These are phyloP conservation scores for Planoprotostelium fungivorum DNA, from an alignment of 78 protist species.

Conservation along the genomic window DNA sequence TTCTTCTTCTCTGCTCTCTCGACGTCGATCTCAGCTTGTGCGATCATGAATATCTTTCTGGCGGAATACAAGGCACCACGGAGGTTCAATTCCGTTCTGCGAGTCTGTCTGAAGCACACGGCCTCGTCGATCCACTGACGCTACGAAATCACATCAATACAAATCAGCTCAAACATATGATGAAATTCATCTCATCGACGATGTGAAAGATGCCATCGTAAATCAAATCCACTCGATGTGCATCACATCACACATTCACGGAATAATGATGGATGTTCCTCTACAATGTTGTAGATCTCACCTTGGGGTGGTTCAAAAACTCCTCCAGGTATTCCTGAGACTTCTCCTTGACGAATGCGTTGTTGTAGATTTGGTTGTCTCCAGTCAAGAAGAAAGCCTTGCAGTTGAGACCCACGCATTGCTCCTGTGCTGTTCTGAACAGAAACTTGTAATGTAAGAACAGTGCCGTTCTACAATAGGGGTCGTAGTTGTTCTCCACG, in stretches of 20 bases:
- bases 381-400: slow-evolving; percentile 42
- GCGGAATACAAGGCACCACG: neutral
- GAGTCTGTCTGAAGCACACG: neutral
- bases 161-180: too few relatives aligned
- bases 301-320: slow-evolving; percentile 34
- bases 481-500: neutral
- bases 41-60: neutral
- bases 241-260: too few relatives aligned
- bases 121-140: neutral
- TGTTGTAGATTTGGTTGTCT: slow-evolving; percentile 45
- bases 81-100: neutral
- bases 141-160: neutral
- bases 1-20: neutral
- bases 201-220: too few relatives aligned
- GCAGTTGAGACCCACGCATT: slow-evolving; percentile 32
- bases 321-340: neutral
- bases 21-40: neutral
- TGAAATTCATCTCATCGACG: neutral
- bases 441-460: slow-evolving; percentile 33
- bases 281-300: too few relatives aligned
- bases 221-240: too few relatives aligned
- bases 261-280: too few relatives aligned
- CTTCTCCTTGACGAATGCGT: neutral
- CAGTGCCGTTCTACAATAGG: slow-evolving; percentile 15
- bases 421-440: slow-evolving; percentile 41